Conservation (phyloP, 2,329 filamentous ascomycete species). For the Apiospora marii region DNA sequence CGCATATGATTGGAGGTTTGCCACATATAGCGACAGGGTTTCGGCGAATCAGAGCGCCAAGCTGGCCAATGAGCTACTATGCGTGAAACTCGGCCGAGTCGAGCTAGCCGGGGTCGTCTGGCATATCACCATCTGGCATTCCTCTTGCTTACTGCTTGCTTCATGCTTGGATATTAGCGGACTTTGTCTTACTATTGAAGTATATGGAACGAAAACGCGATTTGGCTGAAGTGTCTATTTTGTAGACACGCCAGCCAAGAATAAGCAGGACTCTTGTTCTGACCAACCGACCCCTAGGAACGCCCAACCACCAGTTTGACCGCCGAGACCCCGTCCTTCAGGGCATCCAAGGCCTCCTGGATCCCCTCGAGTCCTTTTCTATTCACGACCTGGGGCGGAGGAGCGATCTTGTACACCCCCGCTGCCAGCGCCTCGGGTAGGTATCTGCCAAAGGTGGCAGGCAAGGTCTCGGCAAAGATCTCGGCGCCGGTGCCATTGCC, state of each 20-base stretch:
- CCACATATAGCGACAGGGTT: neutral
- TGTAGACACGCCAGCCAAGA: too few species aligned
- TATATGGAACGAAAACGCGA: too few species aligned
- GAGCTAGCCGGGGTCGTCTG: neutral
- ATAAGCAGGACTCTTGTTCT: too few species aligned
- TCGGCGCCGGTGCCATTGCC: slow-evolving; percentile 22
- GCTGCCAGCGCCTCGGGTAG: slow-evolving; percentile 27
- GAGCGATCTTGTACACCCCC: slow-evolving; percentile 25
- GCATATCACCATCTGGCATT: neutral
- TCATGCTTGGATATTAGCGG: neutral
- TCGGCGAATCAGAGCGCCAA: neutral
- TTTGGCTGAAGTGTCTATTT: too few species aligned
- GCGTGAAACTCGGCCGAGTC: neutral
- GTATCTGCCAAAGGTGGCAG: slow-evolving; percentile 28
- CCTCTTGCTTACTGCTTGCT: neutral
- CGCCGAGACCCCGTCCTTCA: neutral
- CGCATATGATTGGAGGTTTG: neutral
- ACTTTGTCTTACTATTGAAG: too few species aligned
- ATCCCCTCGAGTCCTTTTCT: slow-evolving; percentile 27
- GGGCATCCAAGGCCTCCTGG: slow-evolving; percentile 30
- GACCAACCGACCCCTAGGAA: neutral
- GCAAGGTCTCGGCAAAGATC: slow-evolving; percentile 20
- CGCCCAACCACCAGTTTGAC: slow-evolving; percentile 19
- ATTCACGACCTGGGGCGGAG: slow-evolving; percentile 6
- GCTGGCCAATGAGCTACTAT: too few species aligned